Base-by-base conservation (phyloP, 495 filamentous ascomycete genomes). In the Choiromyces venosus region DNA sequence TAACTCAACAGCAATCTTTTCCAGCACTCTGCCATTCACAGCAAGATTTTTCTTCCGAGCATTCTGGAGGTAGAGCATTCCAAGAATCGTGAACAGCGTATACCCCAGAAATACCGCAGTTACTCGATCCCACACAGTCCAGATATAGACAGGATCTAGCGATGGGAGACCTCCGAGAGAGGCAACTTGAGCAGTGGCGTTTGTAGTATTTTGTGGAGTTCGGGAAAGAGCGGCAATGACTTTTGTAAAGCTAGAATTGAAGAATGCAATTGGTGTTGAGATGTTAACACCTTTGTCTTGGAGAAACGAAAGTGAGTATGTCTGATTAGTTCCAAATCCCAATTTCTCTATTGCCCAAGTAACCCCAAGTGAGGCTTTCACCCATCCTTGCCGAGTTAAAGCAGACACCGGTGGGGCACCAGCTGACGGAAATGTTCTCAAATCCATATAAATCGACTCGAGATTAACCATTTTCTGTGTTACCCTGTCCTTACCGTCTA, bases 61-160 rank as follows among this genome's bases (percentile, higher is more conserved):
- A 65, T 90, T 85, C 29, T 86, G 88, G 37, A 97, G 86, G 81
- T 98, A 99, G 4, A 92, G 80, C 64, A 89, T 87, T 3, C 93
- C 94, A 21, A 91, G 76, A 44, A 91, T 69, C 16, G 89, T 91
- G 69, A 95, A 86, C 65, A 92, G 88, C 0, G 89, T 78, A 79
- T 97, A 98, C 44, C 95, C 95, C 76, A 89, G 86, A 0, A 92
- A 73, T 52, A 96, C 91, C 35, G 94, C 94, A 82, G 71, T 74
- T 19, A 81, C 72, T 64, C 79, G 68, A 70, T 81, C 80, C 77
- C 79, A 79, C n/a, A 79, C 74, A 70, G 67, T 72, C 80, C 80
- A 81, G 35, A 75, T 77, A 16, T 81, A 80, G 33, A 78, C 33
- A 33, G 74, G 68, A 67, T 66, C 29, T 37, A 42, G n/a, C 35